Percentiles rank a stretch among this genome's conserved stretches.
Evolutionary conservation across 2,329 filamentous ascomycete species (phyloP).

Genomic region (Fusarium coicis): DNA sequence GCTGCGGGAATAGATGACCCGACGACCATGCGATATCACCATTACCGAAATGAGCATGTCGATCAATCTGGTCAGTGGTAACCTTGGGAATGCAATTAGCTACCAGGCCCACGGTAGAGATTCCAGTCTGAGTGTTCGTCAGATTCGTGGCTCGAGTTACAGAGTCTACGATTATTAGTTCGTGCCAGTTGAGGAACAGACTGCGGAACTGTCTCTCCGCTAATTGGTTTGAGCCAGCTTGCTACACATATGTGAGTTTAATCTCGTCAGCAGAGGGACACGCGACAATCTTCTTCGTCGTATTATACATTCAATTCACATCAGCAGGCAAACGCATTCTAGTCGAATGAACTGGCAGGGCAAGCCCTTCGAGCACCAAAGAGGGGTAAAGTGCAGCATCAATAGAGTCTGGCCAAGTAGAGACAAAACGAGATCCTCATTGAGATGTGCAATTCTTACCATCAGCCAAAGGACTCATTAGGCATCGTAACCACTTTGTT

Average conservation of each 20-base stretch:
- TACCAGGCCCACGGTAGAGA: accelerated
- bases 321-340: accelerated
- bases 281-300: not conserved
- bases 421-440: not conserved
- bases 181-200: accelerated
- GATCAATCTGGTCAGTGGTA: not conserved
- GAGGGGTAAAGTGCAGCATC: not conserved
- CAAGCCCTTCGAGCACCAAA: not conserved
- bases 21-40: not conserved
- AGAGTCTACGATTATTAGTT: no score
- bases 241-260: not conserved
- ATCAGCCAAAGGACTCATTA: not conserved
- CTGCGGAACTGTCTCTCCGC: not conserved
- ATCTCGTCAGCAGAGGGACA: not conserved
- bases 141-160: no score
- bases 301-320: no score
- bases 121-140: accelerated
- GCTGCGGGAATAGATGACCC: not conserved
- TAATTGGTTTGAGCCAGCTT: not conserved
- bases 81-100: accelerated
- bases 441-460: accelerated
- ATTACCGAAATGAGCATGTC: not conserved
- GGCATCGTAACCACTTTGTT: not conserved
- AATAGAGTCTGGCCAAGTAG: accelerated
- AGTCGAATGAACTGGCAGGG: accelerated